Evolutionary conservation across 164 flowering plant species (phyloP), one percentile per base, ranked within the genome.

Genomic region (Annona squamosa): DNA sequence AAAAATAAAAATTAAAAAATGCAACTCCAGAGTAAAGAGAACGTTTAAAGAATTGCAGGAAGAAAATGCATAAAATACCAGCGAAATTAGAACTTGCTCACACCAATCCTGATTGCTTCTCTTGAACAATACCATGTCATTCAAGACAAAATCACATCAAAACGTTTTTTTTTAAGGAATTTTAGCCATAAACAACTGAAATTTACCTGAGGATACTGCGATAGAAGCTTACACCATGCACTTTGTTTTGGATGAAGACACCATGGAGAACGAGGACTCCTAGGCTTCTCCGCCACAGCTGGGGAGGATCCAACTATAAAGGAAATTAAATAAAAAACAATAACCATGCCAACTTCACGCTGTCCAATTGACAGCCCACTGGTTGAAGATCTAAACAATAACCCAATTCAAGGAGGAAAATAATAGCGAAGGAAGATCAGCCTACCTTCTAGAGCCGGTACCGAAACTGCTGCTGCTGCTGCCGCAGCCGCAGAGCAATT

Each of bases 191-290:
- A 71, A 26, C 17, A 4, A 52, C 48, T n/a, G 61, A 26, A 73
- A 73, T 72, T 26, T 74, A 89, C 91, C 91, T 84, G 87, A 1
- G 81, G 78, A 72, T 79, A 83, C 81, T 90, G 88, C 18, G 90
- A 81, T 46, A 88, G 75, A 72, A 93, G 92, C 81, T 81, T 87
- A 72, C 92, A 86, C 94, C 98, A 91, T 59, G 90, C 91, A 26
- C 79, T 68, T 70, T 79, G 90, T 81, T 84, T 86, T 79, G 79
- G 87, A 79, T 68, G 68, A 48, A 59, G 5, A 44, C 79, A 79
- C 87, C 81, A 82, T 0, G 86, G 73, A 68, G 84, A 62, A 46
- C 86, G 78, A 1, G 89, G 78, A 70, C 84, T 84, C 82, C 78
- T 85, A 17, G 86, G 77, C 77, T 84, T 92, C 3, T 89, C 90